phyloP scores from a whole-genome alignment of 176 grass and related monocot species.

The maize (Zea mays) region DNA sequence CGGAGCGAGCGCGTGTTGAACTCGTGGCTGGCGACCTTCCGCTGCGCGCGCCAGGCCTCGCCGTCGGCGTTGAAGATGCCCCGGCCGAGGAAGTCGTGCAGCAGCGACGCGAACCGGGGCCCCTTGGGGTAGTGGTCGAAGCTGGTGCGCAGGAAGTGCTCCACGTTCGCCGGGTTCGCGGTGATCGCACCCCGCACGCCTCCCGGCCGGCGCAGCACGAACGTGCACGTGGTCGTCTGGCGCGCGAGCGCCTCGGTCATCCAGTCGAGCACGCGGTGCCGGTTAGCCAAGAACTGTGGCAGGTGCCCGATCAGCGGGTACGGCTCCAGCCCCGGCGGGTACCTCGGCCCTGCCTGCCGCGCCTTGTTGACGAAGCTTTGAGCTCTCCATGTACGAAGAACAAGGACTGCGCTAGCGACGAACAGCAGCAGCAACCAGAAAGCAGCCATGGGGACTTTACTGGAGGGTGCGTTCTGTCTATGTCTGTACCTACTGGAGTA shows the following conservation, averaged over 20 bases:
- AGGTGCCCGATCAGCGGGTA: constrained; percentile 72
- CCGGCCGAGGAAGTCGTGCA: constrained; percentile 64
- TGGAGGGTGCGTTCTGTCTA: too few relatives aligned
- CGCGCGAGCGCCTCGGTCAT: constrained; percentile 36
- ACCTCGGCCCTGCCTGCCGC: background rate
- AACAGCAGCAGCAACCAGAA: constrained; percentile 26
- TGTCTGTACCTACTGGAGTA: too few relatives aligned
- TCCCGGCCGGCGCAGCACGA: constrained; percentile 52
- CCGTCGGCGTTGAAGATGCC: constrained; percentile 77
- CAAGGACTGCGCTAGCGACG: background rate
- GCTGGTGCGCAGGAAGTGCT: constrained; percentile 42
- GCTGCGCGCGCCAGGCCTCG: constrained; percentile 57
- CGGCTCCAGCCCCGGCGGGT: constrained; percentile 26
- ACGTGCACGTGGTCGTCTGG: constrained; percentile 47
- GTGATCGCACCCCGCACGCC: constrained; percentile 45
- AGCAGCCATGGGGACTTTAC: constrained; percentile 20
- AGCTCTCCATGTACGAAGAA: constrained; percentile 19
- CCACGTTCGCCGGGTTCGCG: constrained; percentile 28
- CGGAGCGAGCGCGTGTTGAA: constrained; percentile 75
- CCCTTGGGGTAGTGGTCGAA: constrained; percentile 67
- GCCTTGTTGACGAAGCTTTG: background rate
- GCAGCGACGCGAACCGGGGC: constrained; percentile 1
- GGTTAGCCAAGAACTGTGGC: constrained; percentile 61
- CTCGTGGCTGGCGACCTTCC: constrained; percentile 72
- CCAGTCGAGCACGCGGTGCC: constrained; percentile 60